Conservation (phyloP, 805 yeast species). For the Starmerella stigmatis region DNA sequence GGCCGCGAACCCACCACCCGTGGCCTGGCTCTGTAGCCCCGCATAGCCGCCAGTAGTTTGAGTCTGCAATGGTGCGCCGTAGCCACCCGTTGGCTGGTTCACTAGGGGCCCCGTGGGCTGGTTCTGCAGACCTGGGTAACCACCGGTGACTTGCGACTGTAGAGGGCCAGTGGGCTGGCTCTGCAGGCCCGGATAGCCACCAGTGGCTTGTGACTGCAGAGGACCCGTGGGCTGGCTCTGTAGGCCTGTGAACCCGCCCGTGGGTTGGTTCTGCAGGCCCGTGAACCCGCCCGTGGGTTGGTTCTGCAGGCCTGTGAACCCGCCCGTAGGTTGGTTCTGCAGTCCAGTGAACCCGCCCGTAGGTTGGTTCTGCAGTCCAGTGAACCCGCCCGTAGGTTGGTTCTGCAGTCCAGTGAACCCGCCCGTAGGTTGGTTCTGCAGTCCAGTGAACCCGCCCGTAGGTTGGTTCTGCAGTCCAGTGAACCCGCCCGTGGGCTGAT, state of each 20-base stretch:
- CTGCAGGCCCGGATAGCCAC: conserved; percentile 26
- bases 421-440: not conserved
- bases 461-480: conserved; percentile 8
- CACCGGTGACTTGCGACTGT: conserved; percentile 35
- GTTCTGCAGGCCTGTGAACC: conserved; percentile 1
- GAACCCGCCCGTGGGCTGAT: conserved; percentile 17
- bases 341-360: conserved; percentile 9
- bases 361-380: not conserved
- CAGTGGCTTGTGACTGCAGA: conserved; percentile 34
- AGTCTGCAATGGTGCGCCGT: conserved; percentile 8
- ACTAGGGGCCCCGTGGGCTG: conserved; percentile 28
- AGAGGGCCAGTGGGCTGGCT: conserved; percentile 30
- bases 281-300: conserved; percentile 14
- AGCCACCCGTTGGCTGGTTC: conserved; percentile 22
- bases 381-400: conserved; percentile 26
- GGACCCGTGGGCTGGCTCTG: conserved; percentile 18
- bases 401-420: not conserved
- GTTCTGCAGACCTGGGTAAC: conserved; percentile 23
- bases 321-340: conserved; percentile 12
- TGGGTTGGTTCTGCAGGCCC: conserved; percentile 9
- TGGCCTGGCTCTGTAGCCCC: conserved; percentile 24
- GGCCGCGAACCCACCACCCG: conserved; percentile 19
- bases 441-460: conserved; percentile 1
- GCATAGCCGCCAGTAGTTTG: conserved; percentile 39
- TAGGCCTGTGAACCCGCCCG: conserved; percentile 13